phyloP scores from a whole-genome alignment of 768 basidiomycete species.

The Pisolithus orientalis region DNA sequence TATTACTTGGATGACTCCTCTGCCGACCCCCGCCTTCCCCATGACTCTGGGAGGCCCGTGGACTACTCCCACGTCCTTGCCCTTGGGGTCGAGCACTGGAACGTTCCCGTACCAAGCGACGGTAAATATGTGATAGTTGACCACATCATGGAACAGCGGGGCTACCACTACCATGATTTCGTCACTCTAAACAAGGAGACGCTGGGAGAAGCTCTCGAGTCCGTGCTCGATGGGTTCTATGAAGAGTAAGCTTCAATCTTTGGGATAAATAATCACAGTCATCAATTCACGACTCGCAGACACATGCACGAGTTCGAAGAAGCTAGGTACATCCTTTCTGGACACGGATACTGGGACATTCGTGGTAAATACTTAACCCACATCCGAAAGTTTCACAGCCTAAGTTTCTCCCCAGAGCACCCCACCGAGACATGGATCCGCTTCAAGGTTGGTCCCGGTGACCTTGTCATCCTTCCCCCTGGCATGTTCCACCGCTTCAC shows the following conservation, averaged over 20 bases:
- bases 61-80: constrained; percentile 39
- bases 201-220: constrained; percentile 78
- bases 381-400: not conserved
- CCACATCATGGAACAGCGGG: constrained; percentile 55
- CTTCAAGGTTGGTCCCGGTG: constrained; percentile 67
- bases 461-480: constrained; percentile 81
- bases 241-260: constrained; percentile 51
- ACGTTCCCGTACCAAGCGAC: constrained; percentile 50
- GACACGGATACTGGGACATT: constrained; percentile 92
- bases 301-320: constrained; percentile 97
- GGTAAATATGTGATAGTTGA: constrained; percentile 47
- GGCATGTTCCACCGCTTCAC: constrained; percentile 96
- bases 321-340: constrained; percentile 80
- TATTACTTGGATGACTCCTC: constrained; percentile 61
- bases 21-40: constrained; percentile 77
- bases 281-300: constrained; percentile 29
- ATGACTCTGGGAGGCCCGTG: constrained; percentile 64
- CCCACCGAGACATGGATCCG: constrained; percentile 75
- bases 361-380: constrained; percentile 50
- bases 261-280: not conserved
- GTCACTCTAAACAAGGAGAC: constrained; percentile 75
- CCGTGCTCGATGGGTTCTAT: constrained; percentile 78
- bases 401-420: constrained; percentile 38
- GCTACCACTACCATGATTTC: constrained; percentile 79
- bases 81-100: constrained; percentile 64